Base-by-base conservation (phyloP, 2,329 filamentous ascomycete genomes). In the Cytospora piceae region DNA sequence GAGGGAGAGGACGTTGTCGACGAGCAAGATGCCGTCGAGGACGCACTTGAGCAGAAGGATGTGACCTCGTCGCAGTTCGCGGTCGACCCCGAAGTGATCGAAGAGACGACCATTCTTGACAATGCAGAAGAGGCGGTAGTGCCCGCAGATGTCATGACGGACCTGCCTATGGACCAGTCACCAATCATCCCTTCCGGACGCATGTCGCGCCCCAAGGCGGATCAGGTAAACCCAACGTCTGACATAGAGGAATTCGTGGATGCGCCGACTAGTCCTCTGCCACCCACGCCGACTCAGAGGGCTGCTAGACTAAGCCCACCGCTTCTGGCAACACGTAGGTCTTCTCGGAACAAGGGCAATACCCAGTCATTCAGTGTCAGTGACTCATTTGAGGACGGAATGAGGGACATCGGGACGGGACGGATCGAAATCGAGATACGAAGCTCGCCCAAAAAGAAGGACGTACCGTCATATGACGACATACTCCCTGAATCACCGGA, bases 231-330 rank as follows among this genome's bases (percentile, higher is more conserved):
- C 7, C 78, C 80, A 1, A 81, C 74, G 58, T 81, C 80, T 2
- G 79, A 77, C 24, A 75, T 77, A 7, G 80, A 84, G n/a, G 77
- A 79, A 24, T 84, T 81, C 70, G 77, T 83, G 49, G 83, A 86
- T 71, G 82, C 82, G 15, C 76, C 75, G 53, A 80, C 76, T 39
- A 85, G 80, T 63, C 82, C 81, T 9, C 66, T 74, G 34, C 72
- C 70, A 4, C 70, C 73, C 27, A 72, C 70, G 17, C 76, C 73
- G 22, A 74, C 69, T 54, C 72, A 67, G 58, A 76, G 63, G 68
- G 69, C 64, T 11, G 61, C 64, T 34, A 67, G 58, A 6, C 39
- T 59, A 22, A 57, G 72, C 70, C 15, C 61, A 12, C 34, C 53
- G 4, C 27, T 31, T 34, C 9, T 46, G 24, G 42, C 15, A 11